Conservation (phyloP, 2,329 filamentous ascomycete species). For the Cercospora sp. region DNA sequence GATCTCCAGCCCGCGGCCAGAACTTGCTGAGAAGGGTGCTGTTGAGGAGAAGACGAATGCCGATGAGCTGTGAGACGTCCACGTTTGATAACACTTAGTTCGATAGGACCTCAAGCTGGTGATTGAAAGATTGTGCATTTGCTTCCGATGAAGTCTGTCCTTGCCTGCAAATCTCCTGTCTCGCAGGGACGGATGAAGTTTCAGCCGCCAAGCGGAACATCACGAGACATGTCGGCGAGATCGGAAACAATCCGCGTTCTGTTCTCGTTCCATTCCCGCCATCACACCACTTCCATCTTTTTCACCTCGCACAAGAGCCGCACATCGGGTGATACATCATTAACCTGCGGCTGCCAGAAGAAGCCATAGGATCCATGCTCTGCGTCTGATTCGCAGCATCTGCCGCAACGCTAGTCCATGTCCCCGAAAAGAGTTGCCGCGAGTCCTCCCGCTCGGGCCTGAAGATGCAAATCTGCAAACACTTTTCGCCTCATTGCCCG, state of each 20-base stretch:
- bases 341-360: not conserved
- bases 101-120: too few species aligned
- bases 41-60: conserved; percentile 4
- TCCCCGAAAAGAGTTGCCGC: conserved; percentile 4
- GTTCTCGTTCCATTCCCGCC: not conserved
- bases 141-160: not conserved
- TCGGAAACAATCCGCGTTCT: not conserved
- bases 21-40: not conserved
- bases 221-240: not conserved
- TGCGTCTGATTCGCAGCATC: not conserved
- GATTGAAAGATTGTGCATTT: not conserved
- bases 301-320: not conserved
- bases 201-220: not conserved
- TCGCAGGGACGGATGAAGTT: not conserved
- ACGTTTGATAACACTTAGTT: too few species aligned
- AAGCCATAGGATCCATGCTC: not conserved
- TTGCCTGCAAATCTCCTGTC: not conserved
- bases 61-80: not conserved
- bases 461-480: not conserved
- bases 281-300: not conserved
- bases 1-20: conserved; percentile 6
- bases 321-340: not conserved
- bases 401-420: not conserved
- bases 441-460: conserved; percentile 5
- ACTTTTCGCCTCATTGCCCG: not conserved